phyloP scores from a whole-genome alignment of 306 rosid species.

The Oemleria cerasiformis region DNA sequence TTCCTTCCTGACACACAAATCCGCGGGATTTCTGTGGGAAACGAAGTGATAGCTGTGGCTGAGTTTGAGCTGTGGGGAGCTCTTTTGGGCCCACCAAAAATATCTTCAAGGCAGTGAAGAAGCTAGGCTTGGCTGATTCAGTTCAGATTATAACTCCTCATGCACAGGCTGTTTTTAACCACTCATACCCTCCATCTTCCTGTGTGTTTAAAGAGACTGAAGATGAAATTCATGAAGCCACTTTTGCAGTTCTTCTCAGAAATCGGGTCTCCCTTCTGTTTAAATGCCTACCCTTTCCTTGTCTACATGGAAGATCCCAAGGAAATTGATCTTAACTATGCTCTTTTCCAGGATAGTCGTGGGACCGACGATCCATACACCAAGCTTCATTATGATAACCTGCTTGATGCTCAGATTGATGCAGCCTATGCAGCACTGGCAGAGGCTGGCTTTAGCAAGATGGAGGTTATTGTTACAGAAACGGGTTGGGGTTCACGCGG shows the following conservation, averaged over 20 bases:
- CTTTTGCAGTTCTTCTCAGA: slow-evolving; percentile 74
- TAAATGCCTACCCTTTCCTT: slow-evolving; percentile 86
- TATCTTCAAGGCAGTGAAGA: slow-evolving; percentile 62
- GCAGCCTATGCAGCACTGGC: slow-evolving; percentile 90
- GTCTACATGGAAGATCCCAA: slow-evolving; percentile 62
- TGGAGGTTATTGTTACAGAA: slow-evolving; percentile 91
- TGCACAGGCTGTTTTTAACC: slow-evolving; percentile 69
- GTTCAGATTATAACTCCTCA: slow-evolving; percentile 76
- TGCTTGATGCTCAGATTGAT: slow-evolving; percentile 99
- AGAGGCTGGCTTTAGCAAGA: slow-evolving; percentile 66
- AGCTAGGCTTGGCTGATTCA: slow-evolving; percentile 44
- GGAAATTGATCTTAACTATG: slow-evolving; percentile 80
- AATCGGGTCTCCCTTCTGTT: slow-evolving; percentile 92
- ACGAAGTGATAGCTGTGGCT: slow-evolving; percentile 74
- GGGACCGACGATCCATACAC: slow-evolving; percentile 70
- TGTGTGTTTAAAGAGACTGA: slow-evolving; percentile 55
- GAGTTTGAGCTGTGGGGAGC: slow-evolving; percentile 49
- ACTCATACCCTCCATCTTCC: slow-evolving; percentile 92
- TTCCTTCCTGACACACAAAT: slow-evolving; percentile 74
- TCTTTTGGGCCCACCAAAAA: slow-evolving; percentile 77
- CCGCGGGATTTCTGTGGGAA: slow-evolving; percentile 84
- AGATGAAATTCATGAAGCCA: slow-evolving; percentile 65
- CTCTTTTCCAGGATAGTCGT: slow-evolving; percentile 69
- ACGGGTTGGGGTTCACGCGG: slow-evolving; percentile 97
- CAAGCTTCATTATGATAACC: slow-evolving; percentile 79